Conservation (phyloP, 495 filamentous ascomycete species). For the Gamarada debralockiae region DNA sequence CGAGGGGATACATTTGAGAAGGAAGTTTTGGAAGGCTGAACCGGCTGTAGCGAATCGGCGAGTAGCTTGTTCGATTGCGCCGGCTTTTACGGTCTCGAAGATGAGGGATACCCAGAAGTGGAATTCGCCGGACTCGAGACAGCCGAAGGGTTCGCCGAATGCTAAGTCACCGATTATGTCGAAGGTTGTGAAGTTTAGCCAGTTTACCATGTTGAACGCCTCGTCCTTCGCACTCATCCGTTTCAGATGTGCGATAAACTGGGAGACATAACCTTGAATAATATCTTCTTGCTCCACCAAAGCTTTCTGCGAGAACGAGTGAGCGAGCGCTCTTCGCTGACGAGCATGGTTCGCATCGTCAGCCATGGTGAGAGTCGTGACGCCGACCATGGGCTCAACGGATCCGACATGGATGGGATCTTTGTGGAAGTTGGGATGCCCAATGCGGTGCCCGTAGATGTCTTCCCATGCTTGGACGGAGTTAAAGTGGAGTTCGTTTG, state of each 20-base stretch:
- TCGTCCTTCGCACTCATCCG: neutral
- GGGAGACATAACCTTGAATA: conserved; percentile 1
- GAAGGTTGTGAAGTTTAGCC: conserved; percentile 52
- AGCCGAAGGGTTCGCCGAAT: conserved; percentile 49
- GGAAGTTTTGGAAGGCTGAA: neutral
- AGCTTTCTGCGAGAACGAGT: conserved; percentile 46
- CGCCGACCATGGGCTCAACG: neutral
- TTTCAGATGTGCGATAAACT: conserved; percentile 1
- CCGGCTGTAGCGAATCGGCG: conserved; percentile 2
- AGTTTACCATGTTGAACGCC: conserved; percentile 36
- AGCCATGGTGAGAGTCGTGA: conserved; percentile 21
- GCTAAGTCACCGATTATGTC: conserved; percentile 57
- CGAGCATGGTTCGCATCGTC: conserved; percentile 41
- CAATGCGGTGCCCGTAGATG: conserved; percentile 8
- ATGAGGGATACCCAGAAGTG: conserved; percentile 40
- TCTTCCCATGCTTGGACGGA: conserved; percentile 15
- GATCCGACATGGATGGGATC: conserved; percentile 5
- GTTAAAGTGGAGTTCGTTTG: conserved; percentile 14
- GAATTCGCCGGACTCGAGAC: conserved; percentile 39
- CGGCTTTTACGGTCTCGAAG: conserved; percentile 29
- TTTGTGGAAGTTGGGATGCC: conserved; percentile 8
- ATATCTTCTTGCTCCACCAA: conserved; percentile 41
- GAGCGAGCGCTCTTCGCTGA: conserved; percentile 41
- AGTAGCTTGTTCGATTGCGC: conserved; percentile 5
- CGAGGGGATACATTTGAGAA: neutral